Evolutionary conservation across 1,284 basidiomycete species (phyloP), one percentile per base, ranked within the genome.

Genomic region (Malassezia arunalokei): DNA sequence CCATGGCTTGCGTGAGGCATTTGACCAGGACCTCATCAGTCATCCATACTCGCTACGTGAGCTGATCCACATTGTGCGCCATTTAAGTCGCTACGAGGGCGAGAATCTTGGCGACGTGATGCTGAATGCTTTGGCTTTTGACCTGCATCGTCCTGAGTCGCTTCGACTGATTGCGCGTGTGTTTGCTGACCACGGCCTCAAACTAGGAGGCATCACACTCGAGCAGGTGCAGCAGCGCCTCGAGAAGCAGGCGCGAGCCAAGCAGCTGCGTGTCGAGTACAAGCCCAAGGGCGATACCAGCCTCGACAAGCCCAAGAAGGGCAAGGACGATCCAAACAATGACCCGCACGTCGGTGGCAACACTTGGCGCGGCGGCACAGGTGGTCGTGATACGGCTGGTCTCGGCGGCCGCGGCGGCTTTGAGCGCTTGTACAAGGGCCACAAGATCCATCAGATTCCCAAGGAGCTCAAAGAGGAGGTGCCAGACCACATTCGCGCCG

Each of bases 1-100:
- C 61, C 63, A 68, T 40, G 74, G 74, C 39, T 58, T 75, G 4
- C 65, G 74, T 28, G 58, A 58, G 12, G 70, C 68, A 5, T 75
- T 75, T 46, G 74, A 71, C 38, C 51, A 58, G 6, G 68, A 66
- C 3, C 54, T 61, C 6, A 58, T 73, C 52, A 67, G 67, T 49
- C 73, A 75, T 48, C 73, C 73, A 1, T 74, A 74, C 55, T 67
- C 64, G 1, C 62, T 75, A 6, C 67, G 73, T 24, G 74, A 75
- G 49, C 56, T 75, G 32, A 63, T 75, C 41, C 71, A 74, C 39
- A 55, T 75, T 27, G 72, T 73, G 1, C 68, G 73, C 11, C 74
- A 75, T 56, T 56, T 75, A 46, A 56, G 70, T 37, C 56, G 61
- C 40, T 75, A 65, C 56, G 73, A 74, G 1, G 53, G 58, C 5